Percentiles rank a stretch among this genome's conserved stretches.
Conservation (phyloP, 179 eudicot genomes). For the Nepenthes alata region DNA sequence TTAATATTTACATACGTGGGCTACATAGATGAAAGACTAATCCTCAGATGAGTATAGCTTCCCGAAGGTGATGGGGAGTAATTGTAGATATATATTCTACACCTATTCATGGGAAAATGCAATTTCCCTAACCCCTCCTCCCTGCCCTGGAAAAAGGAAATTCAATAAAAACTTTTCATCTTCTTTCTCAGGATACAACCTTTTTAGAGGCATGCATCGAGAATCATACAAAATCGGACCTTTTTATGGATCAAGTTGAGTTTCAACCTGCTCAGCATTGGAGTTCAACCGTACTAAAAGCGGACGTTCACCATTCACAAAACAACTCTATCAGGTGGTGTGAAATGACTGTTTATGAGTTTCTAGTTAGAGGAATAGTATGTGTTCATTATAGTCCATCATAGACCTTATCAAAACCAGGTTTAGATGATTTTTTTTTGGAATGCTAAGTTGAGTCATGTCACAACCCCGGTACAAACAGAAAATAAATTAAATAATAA, state of each 20-base stretch:
- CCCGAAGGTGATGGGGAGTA: no score
- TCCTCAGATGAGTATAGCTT: no score
- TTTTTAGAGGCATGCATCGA: conserved; percentile 93
- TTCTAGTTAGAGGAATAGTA: conserved; percentile 4
- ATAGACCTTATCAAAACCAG: not conserved
- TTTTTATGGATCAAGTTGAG: conserved; percentile 98
- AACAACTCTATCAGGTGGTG: conserved; percentile 39
- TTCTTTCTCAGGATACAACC: conserved; percentile 64
- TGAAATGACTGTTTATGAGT: conserved; percentile 7
- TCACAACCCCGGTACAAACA: no score
- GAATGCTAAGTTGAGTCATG: no score
- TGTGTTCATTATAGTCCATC: not conserved
- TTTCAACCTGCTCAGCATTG: conserved; percentile 90
- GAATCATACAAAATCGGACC: conserved; percentile 87
- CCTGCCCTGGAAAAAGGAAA: no score
- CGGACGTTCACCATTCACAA: conserved; percentile 42
- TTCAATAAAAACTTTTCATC: not conserved
- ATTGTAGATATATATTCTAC: no score
- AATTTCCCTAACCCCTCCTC: no score
- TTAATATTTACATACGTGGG: no score
- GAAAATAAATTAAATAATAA: no score
- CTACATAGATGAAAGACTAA: no score
- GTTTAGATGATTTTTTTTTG: no score
- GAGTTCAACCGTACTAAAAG: conserved; percentile 66
- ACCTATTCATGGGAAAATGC: no score